These are phyloP conservation scores for Jimgerdemannia flammicorona DNA, from an alignment of 192 early-diverging fungal species.

Conservation along the genomic window DNA sequence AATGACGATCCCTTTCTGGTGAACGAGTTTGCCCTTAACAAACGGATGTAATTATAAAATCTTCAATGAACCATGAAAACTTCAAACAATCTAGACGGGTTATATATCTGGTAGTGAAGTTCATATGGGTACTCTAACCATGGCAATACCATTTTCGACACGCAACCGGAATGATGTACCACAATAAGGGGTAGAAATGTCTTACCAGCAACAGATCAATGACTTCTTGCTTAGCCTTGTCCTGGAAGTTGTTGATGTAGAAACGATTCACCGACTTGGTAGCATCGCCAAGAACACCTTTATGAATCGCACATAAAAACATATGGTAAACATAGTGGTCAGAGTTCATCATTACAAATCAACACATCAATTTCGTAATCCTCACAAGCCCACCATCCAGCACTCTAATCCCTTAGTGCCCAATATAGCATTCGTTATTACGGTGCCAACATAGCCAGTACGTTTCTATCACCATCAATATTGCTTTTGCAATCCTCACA, in stretches of 20 bases:
- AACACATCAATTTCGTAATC: neutral
- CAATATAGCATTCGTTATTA: neutral
- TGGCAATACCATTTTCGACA: neutral
- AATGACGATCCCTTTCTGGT: constrained; percentile 42
- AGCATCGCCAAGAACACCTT: constrained; percentile 85
- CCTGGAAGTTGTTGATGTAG: constrained; percentile 94
- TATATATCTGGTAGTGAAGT: neutral
- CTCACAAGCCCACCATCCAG: no score
- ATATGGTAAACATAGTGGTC: constrained; percentile 2
- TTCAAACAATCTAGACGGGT: no score
- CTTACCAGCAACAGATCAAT: constrained; percentile 84
- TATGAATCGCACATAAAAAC: constrained; percentile 18
- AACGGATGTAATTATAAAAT: neutral
- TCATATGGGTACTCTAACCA: neutral
- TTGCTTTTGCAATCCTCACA: neutral
- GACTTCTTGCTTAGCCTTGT: constrained; percentile 89
- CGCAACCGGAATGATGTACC: neutral
- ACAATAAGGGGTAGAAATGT: constrained; percentile 2
- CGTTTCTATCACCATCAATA: no score
- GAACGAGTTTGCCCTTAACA: constrained; percentile 44
- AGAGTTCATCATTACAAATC: neutral
- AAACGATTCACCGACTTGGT: constrained; percentile 91
- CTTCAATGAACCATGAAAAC: neutral
- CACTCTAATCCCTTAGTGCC: no score
- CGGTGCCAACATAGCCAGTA: neutral